Base-by-base conservation (phyloP, 1,284 basidiomycete species). In the Malassezia restricta region DNA sequence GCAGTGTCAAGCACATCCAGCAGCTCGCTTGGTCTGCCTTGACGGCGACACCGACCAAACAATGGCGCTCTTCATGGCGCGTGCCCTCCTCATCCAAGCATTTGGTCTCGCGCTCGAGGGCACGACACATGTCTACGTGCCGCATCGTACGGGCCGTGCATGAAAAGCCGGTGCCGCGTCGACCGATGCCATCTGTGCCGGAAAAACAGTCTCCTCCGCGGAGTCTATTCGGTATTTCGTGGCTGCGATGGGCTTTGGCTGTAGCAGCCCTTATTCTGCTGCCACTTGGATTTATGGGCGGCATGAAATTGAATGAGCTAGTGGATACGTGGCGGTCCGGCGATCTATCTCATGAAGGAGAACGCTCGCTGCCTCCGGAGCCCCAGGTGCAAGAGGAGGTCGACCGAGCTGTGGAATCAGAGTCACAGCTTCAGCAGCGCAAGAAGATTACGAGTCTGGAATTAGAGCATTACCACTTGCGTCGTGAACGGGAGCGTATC, bases 401-500 rank as follows among this genome's bases (percentile, higher is more conserved):
- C 5, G 45, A 33, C 17, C 17, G 17, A 28, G 20, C 42, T 1
- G 29, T 35, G 20, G 20, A 11, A 15, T 15, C 11, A 11, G 33
- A 35, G 33, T 35, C 52, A 8, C 41, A n/a, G 4, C 12, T 27
- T 8, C 27, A 45, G 43, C 17, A 32, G n/a, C 27, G 9, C 14
- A 43, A 48, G 11, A 48, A 39, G 38, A 40, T 55, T 3, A 30
- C 45, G 35, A 56, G 54, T 30, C 44, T 56, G 0, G 54, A 51
- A 17, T 28, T 50, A 1, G 45, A 52, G 40, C 40, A 56, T 28
- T 56, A 45, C 17, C 62, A 64, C 24, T 48, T 66, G 40, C 49
- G 51, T 1, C 56, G 56, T 6, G 64, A 66, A 40, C 49, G 62
- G n/a, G 38, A 59, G 11, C 57, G 59, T 9, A 51, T 66, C 9